Evolutionary conservation across 2,329 filamentous ascomycete genomes (phyloP), one percentile per base, ranked within the genome.

Genomic region (Ambrosiella cleistominuta): DNA sequence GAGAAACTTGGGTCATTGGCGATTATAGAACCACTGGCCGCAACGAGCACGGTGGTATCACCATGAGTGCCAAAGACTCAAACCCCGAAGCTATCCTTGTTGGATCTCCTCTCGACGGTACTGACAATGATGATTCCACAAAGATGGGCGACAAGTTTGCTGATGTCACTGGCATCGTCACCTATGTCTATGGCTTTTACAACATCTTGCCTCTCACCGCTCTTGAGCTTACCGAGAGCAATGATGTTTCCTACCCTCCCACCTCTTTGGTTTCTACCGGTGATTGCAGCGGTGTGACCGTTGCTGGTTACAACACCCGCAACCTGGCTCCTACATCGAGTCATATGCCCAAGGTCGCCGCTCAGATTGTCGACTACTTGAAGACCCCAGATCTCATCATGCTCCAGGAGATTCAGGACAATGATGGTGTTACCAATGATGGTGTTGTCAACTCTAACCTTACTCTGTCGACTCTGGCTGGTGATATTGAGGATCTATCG

Each of bases 21-120:
- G 72, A 79, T 63, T 87, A 82, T 80, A 73, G 71, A 12, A 74
- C 76, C 3, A 80, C 81, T 1, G 82, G 83, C 1, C 66, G 74
- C 61, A 87, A 87, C 66, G 68, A 67, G 3, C 76, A 82, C 12
- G 80, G 80, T 15, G 82, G 83, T 7, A 63, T 88, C 61, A 86
- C 83, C 1, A 77, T 84, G 67, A 75, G 75, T 6, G 71, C 76
- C 42, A 72, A 71, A 71, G 83, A 87, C 65, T 79, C 78, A 47
- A 87, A 87, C 65, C 83, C 84, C 0, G 84, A 88, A 68, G 73
- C 79, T 51, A 82, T 88, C 63, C 69, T 81, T 58, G 78, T 88
- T 60, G 81, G 81, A 19, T 66, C 71, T 1, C 83, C 84, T 3
- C 73, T 87, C 1, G 83, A 87, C 62, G 82, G 81, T 49, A 76